phyloP scores from a whole-genome alignment of 345 rosid species.

The Salix brachista region DNA sequence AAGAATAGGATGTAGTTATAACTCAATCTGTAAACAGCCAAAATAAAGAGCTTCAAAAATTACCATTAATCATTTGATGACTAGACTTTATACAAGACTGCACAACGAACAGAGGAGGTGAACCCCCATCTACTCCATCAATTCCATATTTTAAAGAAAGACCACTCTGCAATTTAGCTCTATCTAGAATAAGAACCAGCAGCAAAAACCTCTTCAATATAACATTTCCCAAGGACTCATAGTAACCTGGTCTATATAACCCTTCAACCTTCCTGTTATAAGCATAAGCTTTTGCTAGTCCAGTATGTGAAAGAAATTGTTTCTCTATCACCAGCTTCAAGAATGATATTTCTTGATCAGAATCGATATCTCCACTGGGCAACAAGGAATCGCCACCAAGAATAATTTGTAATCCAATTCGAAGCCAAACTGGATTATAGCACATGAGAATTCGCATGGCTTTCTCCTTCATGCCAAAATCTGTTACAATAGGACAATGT shows the following conservation, averaged over 20 bases:
- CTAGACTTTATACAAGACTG: constrained; percentile 73
- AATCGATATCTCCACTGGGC: constrained; percentile 43
- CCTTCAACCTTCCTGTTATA: constrained; percentile 96
- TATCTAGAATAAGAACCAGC: constrained; percentile 72
- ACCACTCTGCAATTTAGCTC: constrained; percentile 66
- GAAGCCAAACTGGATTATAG: constrained; percentile 81
- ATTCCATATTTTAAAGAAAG: constrained; percentile 80
- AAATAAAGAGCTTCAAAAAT: constrained; percentile 1
- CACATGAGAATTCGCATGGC: constrained; percentile 56
- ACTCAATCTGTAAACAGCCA: constrained; percentile 4
- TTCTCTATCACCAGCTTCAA: constrained; percentile 75
- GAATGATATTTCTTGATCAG: constrained; percentile 56
- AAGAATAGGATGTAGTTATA: constrained; percentile 15
- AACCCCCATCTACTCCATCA: constrained; percentile 93
- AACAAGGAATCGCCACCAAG: constrained; percentile 82
- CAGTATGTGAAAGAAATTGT: constrained; percentile 69
- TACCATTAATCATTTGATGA: constrained; percentile 73
- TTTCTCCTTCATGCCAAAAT: constrained; percentile 81
- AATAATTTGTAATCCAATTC: constrained; percentile 65
- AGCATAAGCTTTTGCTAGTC: constrained; percentile 67
- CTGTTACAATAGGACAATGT: constrained; percentile 87
- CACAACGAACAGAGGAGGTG: constrained; percentile 62
- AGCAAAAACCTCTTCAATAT: constrained; percentile 84
- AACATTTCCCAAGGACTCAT: constrained; percentile 69
- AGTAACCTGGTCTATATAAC: constrained; percentile 86